These are phyloP conservation scores for Rauvolfia tetraphylla DNA, from an alignment of 257 asterid species.

Conservation along the genomic window DNA sequence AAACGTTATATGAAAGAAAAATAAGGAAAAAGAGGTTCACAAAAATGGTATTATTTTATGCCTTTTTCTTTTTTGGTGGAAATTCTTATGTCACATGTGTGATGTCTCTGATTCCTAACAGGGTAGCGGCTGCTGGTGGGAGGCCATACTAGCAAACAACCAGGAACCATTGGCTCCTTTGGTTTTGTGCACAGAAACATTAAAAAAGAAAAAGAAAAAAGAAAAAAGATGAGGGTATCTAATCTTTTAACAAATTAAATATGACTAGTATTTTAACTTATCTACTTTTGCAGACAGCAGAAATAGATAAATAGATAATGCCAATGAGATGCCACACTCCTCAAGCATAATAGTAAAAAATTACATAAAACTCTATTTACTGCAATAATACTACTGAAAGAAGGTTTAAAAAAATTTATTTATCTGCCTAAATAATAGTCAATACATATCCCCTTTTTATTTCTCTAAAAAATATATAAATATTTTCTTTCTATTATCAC, in stretches of 20 bases:
- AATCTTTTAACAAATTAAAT: not conserved
- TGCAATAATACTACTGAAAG: too few relatives aligned
- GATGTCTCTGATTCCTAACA: not conserved
- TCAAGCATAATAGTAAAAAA: too few relatives aligned
- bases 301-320: not conserved
- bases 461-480: too few relatives aligned
- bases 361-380: too few relatives aligned
- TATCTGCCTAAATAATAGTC: too few relatives aligned
- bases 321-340: too few relatives aligned
- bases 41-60: not conserved
- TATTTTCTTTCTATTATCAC: too few relatives aligned
- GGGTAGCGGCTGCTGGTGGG: not conserved
- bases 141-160: not conserved
- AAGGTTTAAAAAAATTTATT: too few relatives aligned
- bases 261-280: not conserved
- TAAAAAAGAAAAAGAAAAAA: too few relatives aligned
- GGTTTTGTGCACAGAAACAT: not conserved
- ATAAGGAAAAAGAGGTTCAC: not conserved
- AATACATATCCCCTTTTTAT: too few relatives aligned
- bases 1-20: not conserved
- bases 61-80: not conserved
- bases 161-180: not conserved
- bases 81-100: conserved; percentile 2
- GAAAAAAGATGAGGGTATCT: not conserved
- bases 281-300: not conserved